Evolutionary conservation across 2,329 filamentous ascomycete species (phyloP), one percentile per base, ranked within the genome.

Genomic region (Lasiodiplodia citricola): DNA sequence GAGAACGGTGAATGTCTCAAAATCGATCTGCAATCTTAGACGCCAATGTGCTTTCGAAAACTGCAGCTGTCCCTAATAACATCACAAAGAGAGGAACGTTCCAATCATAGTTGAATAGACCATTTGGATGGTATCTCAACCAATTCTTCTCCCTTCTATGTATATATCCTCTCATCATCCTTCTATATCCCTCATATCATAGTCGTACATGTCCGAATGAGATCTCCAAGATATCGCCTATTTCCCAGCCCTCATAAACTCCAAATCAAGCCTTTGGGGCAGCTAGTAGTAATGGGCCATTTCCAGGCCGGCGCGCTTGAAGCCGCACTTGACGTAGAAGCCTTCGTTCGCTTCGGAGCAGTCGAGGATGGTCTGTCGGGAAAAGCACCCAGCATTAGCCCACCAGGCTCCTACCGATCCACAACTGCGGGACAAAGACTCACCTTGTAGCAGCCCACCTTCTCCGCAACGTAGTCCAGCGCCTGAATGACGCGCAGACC

Each of bases 321-420:
- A 98, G 69, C 95, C 95, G 82, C 96, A 98, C 87, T 98, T 98
- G 80, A 97, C 87, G 80, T 99, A 99, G 85, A 99, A 98, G 25
- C 94, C 95, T 81, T 97, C 94, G 80, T 98, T 99, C 74, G 91
- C 89, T 81, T 97, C 95, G 73, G 92, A 96, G 85, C 96, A 99
- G 81, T 98, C 95, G 72, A 98, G 87, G 74, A 99, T 98, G 72
- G 90, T 94, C 91, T 96, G 70, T 8, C 28, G 28, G 3, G 16
- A 63, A 21, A 55, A 35, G 23, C 28, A 16, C 11, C 23, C 25
- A n/a, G 31, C 47, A 18, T 23, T 25, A 54, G 47, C 35, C n/a
- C 7, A 16, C 41, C 41, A 18, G 8, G 1, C 8, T 5, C n/a
- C 25, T 6, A 5, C 25, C 37, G 56, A 71, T 14, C 11, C 54